Base-by-base conservation (phyloP, 768 basidiomycete species). In the Mrakia hoshinonis region DNA sequence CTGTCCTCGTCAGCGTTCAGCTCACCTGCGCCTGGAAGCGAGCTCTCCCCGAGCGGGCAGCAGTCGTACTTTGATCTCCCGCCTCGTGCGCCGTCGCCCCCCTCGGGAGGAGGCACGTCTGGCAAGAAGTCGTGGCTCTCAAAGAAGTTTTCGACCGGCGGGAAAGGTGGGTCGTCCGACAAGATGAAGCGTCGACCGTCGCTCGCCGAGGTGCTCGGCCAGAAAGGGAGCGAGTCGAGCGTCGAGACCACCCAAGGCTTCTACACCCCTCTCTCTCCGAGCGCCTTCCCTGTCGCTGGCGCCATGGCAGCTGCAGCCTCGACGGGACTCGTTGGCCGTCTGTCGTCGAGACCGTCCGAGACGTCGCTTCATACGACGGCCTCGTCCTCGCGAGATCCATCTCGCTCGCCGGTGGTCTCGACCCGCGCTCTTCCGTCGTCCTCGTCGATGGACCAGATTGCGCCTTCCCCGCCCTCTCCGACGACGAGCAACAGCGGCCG, bases 371-470 rank as follows among this genome's bases (percentile, higher is more conserved):
- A 61, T 15, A 43, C 43, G 15, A 15, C 43, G 43, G 26, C 26
- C 51, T 52, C 51, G 1, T 48, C 62, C n/a, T 64, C 46, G 34
- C 62, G 46, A 46, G 62, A 48, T 13, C 62, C 24, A 12, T 29
- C 43, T 1, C 18, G 62, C 26, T 43, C 62, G 1, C 62, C 62
- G 2, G 46, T 64, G 39, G 38, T 43, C 4, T 46, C 24, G 5
- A 47, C 24, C 74, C 75, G 70, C 79, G 80, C 73, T 77, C 82
- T 73, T 79, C 84, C 72, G 78, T 82, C 72, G 75, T 81, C 72
- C 74, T 81, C 86, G 12, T 90, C 90, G 18, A 87, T 88, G 7
- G 89, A 91, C 79, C 89, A 89, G 39, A 86, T 88, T 67, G 75
- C 77, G 7, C 74, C 68, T 0, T 75, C 77, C 3, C 90, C 89